Conservation (phyloP, 108 stramenopile species). For the Nannochloropsis salina region DNA sequence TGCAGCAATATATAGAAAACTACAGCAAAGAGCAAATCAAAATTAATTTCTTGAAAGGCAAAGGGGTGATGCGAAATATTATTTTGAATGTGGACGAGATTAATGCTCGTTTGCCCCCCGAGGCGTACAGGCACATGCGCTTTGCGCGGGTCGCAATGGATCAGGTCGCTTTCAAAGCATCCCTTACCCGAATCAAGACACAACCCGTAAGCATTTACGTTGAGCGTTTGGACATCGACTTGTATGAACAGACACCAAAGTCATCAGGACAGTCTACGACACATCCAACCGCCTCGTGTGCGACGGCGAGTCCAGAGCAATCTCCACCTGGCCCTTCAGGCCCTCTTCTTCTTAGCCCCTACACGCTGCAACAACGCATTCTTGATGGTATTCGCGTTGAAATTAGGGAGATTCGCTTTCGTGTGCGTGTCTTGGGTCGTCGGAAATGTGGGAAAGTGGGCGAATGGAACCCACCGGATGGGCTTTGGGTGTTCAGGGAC, state of each 20-base stretch:
- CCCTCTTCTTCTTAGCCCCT: not conserved
- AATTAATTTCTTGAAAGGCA: slow-evolving; percentile 15
- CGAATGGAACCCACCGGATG: slow-evolving; percentile 11
- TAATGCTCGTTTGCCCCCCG: slow-evolving; percentile 19
- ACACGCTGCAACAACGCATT: not conserved
- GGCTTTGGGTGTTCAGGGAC: not conserved
- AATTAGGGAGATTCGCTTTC: not conserved
- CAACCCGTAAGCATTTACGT: not conserved
- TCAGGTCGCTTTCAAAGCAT: not conserved
- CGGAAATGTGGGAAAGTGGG: not conserved
- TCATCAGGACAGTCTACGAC: not conserved
- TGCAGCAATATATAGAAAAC: not conserved
- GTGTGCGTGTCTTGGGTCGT: not conserved
- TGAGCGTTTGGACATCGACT: not conserved
- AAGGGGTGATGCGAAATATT: not conserved
- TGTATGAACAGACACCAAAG: not conserved
- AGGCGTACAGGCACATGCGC: not conserved
- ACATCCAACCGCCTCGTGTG: not conserved
- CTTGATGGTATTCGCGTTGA: not conserved
- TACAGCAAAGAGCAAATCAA: slow-evolving; percentile 15
- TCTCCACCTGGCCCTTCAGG: not conserved
- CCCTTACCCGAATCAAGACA: not conserved
- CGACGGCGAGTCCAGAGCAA: not conserved
- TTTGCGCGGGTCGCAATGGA: not conserved
- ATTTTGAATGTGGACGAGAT: not conserved